Conservation (phyloP, 169 alveolate species). For the Fabrea salina region DNA sequence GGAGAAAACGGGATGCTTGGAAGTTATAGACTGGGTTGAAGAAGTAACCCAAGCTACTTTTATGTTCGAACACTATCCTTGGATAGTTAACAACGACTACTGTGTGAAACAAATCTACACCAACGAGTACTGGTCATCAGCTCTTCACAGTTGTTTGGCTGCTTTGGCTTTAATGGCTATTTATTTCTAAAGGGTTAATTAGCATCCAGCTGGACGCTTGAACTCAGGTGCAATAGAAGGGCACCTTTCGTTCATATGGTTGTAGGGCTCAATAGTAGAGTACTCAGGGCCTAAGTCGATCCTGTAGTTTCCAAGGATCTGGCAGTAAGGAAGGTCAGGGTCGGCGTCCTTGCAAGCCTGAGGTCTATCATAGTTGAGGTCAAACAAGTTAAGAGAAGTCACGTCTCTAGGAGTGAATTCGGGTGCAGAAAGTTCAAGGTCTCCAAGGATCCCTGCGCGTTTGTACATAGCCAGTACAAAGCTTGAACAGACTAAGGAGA, state of each 20-base stretch:
- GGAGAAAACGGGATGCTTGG: neutral
- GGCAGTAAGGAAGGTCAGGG: conserved; percentile 80
- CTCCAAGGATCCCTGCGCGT: conserved; percentile 81
- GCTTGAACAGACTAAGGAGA: conserved; percentile 74
- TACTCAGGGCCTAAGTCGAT: conserved; percentile 51
- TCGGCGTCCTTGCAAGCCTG: conserved; percentile 67
- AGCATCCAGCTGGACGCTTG: conserved; percentile 76
- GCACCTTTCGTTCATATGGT: conserved; percentile 77
- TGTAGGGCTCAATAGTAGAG: conserved; percentile 67
- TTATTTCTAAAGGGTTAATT: no score
- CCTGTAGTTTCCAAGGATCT: conserved; percentile 65
- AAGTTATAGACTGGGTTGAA: neutral
- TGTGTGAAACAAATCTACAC: neutral
- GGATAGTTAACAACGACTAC: neutral
- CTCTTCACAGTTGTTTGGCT: no score
- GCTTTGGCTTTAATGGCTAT: no score
- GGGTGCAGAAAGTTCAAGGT: conserved; percentile 53
- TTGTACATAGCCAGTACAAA: conserved; percentile 70
- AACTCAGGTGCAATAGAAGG: conserved; percentile 72
- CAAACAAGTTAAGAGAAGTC: conserved; percentile 59
- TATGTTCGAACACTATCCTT: neutral
- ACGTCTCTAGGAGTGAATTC: conserved; percentile 82
- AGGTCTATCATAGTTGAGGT: conserved; percentile 55
- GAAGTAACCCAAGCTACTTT: neutral
- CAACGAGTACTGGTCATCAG: neutral